Evolutionary conservation across 768 basidiomycete genomes (phyloP).

Genomic region (Lactarius pseudohatsudake): DNA sequence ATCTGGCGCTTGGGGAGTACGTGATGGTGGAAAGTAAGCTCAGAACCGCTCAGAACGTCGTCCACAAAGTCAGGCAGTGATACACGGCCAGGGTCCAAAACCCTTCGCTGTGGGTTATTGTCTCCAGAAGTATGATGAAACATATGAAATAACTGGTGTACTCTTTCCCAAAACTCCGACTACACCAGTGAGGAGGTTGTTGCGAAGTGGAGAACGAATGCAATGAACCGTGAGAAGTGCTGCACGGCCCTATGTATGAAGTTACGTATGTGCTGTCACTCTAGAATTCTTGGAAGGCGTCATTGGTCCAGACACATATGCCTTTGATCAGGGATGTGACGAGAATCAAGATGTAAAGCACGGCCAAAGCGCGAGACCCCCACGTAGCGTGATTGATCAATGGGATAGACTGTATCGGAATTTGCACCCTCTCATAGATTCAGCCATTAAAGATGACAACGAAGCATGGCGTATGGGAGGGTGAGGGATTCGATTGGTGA

Average conservation of each 20-base stretch:
- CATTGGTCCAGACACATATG: background rate
- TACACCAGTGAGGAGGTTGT: background rate
- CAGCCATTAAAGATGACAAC: background rate
- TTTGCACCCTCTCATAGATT: background rate
- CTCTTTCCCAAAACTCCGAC: background rate
- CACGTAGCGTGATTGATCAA: background rate
- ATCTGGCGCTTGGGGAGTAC: background rate
- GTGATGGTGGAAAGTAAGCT: slow-evolving; percentile 5
- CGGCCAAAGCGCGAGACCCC: background rate
- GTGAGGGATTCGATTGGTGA: background rate
- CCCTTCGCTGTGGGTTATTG: background rate
- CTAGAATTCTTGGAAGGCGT: background rate
- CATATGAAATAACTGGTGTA: background rate
- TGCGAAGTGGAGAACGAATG: background rate
- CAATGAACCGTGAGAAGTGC: background rate
- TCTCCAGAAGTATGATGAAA: background rate
- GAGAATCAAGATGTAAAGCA: background rate
- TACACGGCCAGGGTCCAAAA: background rate
- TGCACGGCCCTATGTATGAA: background rate
- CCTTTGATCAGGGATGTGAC: background rate
- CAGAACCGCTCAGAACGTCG: background rate
- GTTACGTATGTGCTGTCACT: background rate
- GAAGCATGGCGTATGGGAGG: background rate
- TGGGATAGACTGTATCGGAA: background rate
- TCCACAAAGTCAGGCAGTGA: background rate